These are phyloP conservation scores for Pichia sp. DNA, from an alignment of 1,139 yeast genomes.

Conservation along the genomic window DNA sequence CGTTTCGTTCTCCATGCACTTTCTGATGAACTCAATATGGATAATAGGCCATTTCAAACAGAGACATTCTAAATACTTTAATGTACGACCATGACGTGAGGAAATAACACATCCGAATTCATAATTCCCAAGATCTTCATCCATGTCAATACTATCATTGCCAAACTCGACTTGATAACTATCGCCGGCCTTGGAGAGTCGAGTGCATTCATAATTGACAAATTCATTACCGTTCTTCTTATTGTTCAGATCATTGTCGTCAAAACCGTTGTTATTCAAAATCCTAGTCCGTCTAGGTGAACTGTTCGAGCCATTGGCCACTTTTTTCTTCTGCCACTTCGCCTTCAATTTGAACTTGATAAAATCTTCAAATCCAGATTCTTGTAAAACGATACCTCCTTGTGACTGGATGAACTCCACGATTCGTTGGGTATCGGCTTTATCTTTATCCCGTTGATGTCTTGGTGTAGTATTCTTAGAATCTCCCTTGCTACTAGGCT, in stretches of 20 bases:
- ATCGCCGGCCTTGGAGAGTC: background rate
- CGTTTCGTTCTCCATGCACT: slow-evolving; percentile 39
- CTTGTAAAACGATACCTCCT: slow-evolving; percentile 16
- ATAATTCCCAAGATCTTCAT: slow-evolving; percentile 19
- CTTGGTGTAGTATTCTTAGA: slow-evolving; percentile 14
- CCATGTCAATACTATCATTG: slow-evolving; percentile 19
- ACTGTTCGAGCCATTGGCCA: background rate
- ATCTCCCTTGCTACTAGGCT: background rate
- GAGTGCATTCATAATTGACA: slow-evolving; percentile 6
- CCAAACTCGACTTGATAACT: slow-evolving; percentile 12
- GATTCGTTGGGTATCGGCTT: slow-evolving; percentile 1
- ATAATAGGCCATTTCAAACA: slow-evolving; percentile 90
- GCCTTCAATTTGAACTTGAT: slow-evolving; percentile 6
- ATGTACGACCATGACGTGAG: slow-evolving; percentile 56
- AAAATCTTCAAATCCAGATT: slow-evolving; percentile 13
- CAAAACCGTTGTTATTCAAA: background rate
- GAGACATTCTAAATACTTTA: slow-evolving; percentile 80
- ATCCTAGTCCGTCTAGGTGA: slow-evolving; percentile 28
- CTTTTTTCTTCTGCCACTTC: background rate
- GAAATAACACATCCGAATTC: slow-evolving; percentile 69
- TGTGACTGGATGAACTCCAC: slow-evolving; percentile 12
- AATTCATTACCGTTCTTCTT: background rate
- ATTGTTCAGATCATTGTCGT: background rate
- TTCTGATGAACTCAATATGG: slow-evolving; percentile 58
- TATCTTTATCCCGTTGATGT: slow-evolving; percentile 12